These are phyloP conservation scores for Edaphochlamys debaryana DNA, from an alignment of 139 green algal genomes.

Conservation along the genomic window DNA sequence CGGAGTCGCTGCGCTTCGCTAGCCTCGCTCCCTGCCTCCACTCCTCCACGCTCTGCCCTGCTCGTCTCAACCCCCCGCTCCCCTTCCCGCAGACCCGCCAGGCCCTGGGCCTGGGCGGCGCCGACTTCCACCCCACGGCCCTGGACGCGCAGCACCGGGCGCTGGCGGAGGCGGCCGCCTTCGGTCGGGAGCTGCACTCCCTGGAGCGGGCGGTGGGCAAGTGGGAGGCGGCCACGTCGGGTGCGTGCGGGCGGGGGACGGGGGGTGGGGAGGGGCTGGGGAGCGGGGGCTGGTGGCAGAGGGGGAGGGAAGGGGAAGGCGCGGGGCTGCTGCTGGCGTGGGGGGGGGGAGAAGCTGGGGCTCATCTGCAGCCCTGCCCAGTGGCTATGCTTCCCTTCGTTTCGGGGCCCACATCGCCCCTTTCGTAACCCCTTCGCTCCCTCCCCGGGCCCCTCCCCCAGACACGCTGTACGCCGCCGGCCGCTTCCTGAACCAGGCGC, in stretches of 20 bases:
- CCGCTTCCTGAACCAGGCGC: conserved; percentile 11
- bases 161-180: neutral
- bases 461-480: conserved; percentile 1
- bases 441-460: neutral
- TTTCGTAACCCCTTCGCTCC: no score
- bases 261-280: neutral
- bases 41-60: neutral
- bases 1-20: no score
- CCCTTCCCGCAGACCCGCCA: conserved; percentile 11
- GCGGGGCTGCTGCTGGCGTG: no score
- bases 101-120: conserved; percentile 22
- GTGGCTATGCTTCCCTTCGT: no score
- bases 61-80: neutral
- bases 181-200: conserved; percentile 17
- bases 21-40: neutral
- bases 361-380: no score
- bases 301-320: neutral
- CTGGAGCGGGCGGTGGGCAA: conserved; percentile 20
- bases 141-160: conserved; percentile 29
- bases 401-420: no score
- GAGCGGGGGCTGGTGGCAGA: no score
- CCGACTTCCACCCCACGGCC: conserved; percentile 29
- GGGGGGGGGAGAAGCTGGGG: no score
- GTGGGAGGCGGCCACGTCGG: conserved; percentile 4
- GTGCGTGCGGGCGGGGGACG: neutral